Evolutionary conservation across 2,329 filamentous ascomycete species (phyloP).

Genomic region (Nigrograna mackinnonii): DNA sequence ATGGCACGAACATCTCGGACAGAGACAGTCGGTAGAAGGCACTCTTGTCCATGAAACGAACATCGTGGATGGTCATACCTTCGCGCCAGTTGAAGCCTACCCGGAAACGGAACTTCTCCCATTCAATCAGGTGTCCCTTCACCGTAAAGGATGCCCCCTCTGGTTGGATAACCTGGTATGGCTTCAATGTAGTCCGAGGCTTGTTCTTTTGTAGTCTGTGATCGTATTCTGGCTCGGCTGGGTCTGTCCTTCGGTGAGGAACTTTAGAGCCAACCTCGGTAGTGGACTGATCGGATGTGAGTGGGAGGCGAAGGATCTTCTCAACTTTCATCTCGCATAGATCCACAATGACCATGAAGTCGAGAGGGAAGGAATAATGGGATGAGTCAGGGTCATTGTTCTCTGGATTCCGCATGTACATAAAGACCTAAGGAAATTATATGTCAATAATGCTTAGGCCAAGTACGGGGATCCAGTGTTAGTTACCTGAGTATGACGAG

Average conservation of each 20-base stretch:
- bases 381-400: too few species aligned
- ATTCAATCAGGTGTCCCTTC: constrained; percentile 24
- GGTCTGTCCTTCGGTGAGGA: constrained; percentile 47
- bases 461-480: constrained; percentile 31
- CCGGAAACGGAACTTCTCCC: constrained; percentile 50
- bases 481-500: too few species aligned
- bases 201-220: constrained; percentile 17
- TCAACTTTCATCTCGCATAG: constrained; percentile 55
- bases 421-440: too few species aligned
- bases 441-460: too few species aligned
- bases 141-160: constrained; percentile 27
- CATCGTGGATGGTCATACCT: constrained; percentile 46
- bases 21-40: constrained; percentile 46
- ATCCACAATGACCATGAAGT: constrained; percentile 65
- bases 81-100: constrained; percentile 53
- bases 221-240: constrained; percentile 17
- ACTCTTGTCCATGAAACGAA: constrained; percentile 42
- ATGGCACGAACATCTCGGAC: constrained; percentile 2
- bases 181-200: constrained; percentile 18
- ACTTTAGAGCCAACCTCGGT: constrained; percentile 40
- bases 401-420: too few species aligned
- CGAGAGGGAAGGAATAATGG: constrained; percentile 65
- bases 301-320: constrained; percentile 54
- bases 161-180: constrained; percentile 24
- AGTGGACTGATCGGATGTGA: constrained; percentile 44